Evolutionary conservation across 306 rosid species (phyloP), one percentile per base, ranked within the genome.

Genomic region (Vigna hirtella): DNA sequence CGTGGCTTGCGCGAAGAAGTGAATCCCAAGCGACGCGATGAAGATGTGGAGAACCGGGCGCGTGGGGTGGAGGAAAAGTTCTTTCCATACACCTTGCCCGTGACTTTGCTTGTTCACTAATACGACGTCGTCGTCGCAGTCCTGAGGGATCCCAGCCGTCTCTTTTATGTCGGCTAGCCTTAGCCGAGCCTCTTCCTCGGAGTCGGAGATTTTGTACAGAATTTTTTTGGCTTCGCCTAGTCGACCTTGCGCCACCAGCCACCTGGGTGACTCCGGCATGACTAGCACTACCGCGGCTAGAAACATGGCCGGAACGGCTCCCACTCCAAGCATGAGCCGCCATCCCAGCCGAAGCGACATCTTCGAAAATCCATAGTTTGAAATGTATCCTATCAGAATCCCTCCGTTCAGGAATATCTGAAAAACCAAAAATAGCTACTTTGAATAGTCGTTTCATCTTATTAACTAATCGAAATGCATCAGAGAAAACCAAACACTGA

Each of bases 241-340:
- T 1, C 94, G 90, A 24, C 97, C 97, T 6, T 84, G 88, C 66
- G 88, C 81, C 20, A 93, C 90, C 1, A 93, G 94, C 96, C 97
- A 93, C 3, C 96, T 81, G 0, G 97, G 97, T 1, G 97, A 93
- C 82, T 93, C 97, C 0, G 97, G 97, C 97, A 93, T 93, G 69
- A 76, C 81, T 20, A 93, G 16, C 47, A 85, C 91, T 1, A 85
- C 93, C 0, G 82, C 1, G 1, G 86, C 86, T 7, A 93, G 76
- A 4, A 86, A 10, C 12, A 87, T 66, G 0, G 97, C 70, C 1
- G 97, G 97, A 17, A 93, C 5, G 2, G 91, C 89, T 0, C 93
- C 91, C 0, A 86, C 59, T 50, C 94, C 97, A 2, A 93, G 88
- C 97, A 93, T 93, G 4, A 90, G 9, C 7, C 97, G 86, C 97